Conservation (phyloP, 2,329 filamentous ascomycete genomes). For the Colletotrichum sp. region DNA sequence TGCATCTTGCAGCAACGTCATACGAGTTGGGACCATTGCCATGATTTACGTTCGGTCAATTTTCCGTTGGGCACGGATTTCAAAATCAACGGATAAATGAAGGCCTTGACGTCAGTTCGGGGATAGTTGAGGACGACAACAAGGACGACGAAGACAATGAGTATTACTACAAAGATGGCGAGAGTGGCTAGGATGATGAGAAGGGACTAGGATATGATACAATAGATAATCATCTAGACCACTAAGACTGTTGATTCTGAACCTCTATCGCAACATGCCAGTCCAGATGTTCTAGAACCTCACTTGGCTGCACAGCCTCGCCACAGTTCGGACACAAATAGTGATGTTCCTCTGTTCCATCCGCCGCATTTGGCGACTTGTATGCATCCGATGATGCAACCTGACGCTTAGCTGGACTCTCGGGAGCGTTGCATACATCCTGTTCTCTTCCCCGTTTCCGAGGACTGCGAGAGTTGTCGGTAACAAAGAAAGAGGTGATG, state of each 20-base stretch:
- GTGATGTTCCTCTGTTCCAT: not conserved
- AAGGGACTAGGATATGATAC: too few species aligned
- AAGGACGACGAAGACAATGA: not conserved
- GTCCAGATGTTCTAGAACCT: not conserved
- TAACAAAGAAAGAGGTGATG: not conserved
- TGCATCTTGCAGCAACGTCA: rapidly evolving
- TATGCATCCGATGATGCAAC: not conserved
- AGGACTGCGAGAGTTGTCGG: not conserved
- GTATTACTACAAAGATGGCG: not conserved
- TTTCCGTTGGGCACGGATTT: rapidly evolving
- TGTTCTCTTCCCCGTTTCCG: not conserved
- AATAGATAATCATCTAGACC: too few species aligned
- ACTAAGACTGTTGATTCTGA: not conserved
- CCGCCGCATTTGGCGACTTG: not conserved
- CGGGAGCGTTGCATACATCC: not conserved
- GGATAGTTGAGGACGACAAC: not conserved
- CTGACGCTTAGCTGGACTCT: not conserved
- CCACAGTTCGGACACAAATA: not conserved
- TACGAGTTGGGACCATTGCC: not conserved
- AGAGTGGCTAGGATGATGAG: not conserved
- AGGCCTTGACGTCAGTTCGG: not conserved
- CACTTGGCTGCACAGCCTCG: not conserved
- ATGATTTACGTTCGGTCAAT: not conserved
- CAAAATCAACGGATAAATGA: not conserved
- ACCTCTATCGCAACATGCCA: not conserved